Evolutionary conservation across 306 rosid genomes (phyloP), one percentile per base, ranked within the genome.

Genomic region (Luffa aegyptiaca): DNA sequence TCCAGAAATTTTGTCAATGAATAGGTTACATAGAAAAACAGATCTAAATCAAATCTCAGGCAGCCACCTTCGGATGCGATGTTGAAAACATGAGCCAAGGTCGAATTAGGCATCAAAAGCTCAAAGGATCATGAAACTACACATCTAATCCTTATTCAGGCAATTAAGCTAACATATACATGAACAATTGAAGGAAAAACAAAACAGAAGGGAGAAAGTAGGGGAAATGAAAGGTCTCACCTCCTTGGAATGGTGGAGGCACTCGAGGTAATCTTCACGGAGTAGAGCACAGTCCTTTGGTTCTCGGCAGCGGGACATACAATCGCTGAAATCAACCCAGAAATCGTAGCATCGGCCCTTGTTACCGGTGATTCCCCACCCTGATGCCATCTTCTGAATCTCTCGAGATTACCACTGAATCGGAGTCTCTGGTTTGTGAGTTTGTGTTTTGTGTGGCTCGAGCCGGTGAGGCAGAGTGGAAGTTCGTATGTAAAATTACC

Each of bases 161-260:
- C n/a, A 45, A 45, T 21, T 36, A 9, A 42, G 33, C 56, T 5
- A 35, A 51, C 44, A 0, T 10, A 46, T 2, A 26, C 6, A 48
- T 18, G 62, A 63, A 37, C 4, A 46, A 18, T 52, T 10, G 36
- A 14, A 20, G 45, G 14, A 59, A 52, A 66, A 52, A 55, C 49
- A 70, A 52, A 21, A 55, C 58, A 76, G 51, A 63, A 9, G 49
- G 5, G 7, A 5, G 8, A 46, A 3, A 42, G 42, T 10, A 69
- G 10, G 36, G 68, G 12, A 3, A 53, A 39, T 33, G 44, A 14
- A 73, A 20, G 21, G 39, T 18, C 12, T 39, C 5, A 93, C 99
- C 99, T 95, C 99, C 90, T 96, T 96, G 88, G 96, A 82, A 83
- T 96, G 99, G 89, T 96, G 99, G 77, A 96, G 99, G 77, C 99